Conservation (phyloP, 2,329 filamentous ascomycete genomes). For the Fusarium hostae region DNA sequence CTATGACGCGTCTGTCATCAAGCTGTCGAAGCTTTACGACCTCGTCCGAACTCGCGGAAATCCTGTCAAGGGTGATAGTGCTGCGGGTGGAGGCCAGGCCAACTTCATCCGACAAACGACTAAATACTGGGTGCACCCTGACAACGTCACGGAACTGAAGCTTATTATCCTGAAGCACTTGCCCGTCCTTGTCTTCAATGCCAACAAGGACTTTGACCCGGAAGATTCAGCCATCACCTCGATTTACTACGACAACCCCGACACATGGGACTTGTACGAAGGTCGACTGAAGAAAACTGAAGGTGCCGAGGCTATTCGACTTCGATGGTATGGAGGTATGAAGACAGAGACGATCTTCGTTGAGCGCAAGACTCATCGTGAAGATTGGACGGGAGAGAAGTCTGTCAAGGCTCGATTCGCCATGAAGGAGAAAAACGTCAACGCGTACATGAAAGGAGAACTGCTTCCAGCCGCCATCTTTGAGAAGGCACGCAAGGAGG, state of each 20-base stretch:
- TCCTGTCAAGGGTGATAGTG: slow-evolving; percentile 89
- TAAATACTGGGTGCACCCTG: slow-evolving; percentile 99
- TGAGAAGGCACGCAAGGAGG: slow-evolving; percentile 94
- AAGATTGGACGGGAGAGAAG: slow-evolving; percentile 99
- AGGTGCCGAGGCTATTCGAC: slow-evolving; percentile 93
- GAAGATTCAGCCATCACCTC: slow-evolving; percentile 96
- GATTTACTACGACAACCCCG: slow-evolving; percentile 96
- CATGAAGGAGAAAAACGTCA: slow-evolving; percentile 97
- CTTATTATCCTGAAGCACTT: slow-evolving; percentile 98
- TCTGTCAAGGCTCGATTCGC: slow-evolving; percentile 97
- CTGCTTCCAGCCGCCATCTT: slow-evolving; percentile 90
- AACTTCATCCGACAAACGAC: slow-evolving; percentile 98
- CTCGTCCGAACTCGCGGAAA: slow-evolving; percentile 92
- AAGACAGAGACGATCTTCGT: slow-evolving; percentile 94
- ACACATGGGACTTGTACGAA: slow-evolving; percentile 93
- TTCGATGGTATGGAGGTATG: slow-evolving; percentile 99
- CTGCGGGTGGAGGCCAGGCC: slow-evolving; percentile 90
- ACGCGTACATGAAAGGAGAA: slow-evolving; percentile 85
- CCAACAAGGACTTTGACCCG: slow-evolving; percentile 93
- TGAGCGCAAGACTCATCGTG: slow-evolving; percentile 96
- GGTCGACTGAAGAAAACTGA: slow-evolving; percentile 97
- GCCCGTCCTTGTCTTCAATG: slow-evolving; percentile 95
- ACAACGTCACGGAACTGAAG: slow-evolving; percentile 98
- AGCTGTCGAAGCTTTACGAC: slow-evolving; percentile 95
- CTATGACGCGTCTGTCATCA: slow-evolving; percentile 94